phyloP scores from a whole-genome alignment of 2,329 filamentous ascomycete genomes.

The Cercospora canescens region DNA sequence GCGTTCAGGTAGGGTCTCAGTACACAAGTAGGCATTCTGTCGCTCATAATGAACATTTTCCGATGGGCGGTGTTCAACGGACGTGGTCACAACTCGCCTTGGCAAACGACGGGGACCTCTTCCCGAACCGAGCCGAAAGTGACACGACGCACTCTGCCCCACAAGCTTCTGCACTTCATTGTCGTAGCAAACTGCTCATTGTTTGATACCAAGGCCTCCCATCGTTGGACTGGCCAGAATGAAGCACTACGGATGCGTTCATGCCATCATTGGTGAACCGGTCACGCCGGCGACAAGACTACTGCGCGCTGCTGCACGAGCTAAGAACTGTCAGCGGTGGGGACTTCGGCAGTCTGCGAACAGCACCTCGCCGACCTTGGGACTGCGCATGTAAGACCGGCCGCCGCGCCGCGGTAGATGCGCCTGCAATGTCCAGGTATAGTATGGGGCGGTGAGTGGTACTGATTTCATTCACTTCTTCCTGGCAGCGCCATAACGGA shows the following conservation, averaged over 20 bases:
- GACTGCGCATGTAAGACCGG: neutral
- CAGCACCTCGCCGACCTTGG: neutral
- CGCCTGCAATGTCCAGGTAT: neutral
- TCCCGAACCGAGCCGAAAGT: neutral
- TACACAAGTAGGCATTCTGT: neutral
- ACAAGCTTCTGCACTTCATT: neutral
- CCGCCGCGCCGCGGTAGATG: neutral
- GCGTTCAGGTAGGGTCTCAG: neutral
- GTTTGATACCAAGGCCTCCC: neutral
- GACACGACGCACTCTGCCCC: too few species aligned
- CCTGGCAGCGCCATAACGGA: neutral
- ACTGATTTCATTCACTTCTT: neutral
- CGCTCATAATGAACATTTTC: neutral
- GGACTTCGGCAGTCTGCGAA: neutral
- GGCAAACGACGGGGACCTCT: neutral
- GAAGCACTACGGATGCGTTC: neutral
- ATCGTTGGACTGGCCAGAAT: neutral
- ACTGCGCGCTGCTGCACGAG: conserved; percentile 11
- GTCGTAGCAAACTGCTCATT: neutral
- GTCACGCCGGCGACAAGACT: neutral
- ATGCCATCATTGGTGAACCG: neutral
- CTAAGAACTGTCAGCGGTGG: conserved; percentile 9
- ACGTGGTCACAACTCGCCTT: neutral
- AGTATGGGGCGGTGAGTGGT: neutral
- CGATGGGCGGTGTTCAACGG: neutral